Percentiles rank a stretch among this genome's conserved stretches.
These are phyloP conservation scores for Irpex sp. DNA, from an alignment of 1,284 basidiomycete species.

Conservation along the genomic window DNA sequence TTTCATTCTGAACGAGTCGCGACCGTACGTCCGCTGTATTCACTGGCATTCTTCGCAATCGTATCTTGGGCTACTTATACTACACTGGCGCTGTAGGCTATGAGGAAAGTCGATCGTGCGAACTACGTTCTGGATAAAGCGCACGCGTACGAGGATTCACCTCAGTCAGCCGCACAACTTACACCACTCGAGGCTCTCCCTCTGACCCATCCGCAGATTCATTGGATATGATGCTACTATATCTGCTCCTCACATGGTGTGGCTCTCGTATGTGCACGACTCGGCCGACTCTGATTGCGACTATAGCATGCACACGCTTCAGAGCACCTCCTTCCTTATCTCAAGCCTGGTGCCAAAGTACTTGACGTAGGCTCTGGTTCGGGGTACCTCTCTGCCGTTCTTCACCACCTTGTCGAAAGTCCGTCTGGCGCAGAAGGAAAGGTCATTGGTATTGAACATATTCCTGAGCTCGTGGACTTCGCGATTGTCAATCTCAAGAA, in stretches of 20 bases:
- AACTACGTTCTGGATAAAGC: constrained; percentile 59
- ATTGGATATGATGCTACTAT: constrained; percentile 86
- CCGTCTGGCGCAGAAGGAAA: constrained; percentile 39
- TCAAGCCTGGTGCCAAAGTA: constrained; percentile 67
- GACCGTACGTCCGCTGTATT: constrained; percentile 14
- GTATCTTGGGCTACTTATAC: neutral
- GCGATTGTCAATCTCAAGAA: constrained; percentile 65
- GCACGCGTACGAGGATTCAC: constrained; percentile 76
- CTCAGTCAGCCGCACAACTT: constrained; percentile 47
- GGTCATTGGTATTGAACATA: constrained; percentile 92
- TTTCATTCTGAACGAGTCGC: constrained; percentile 51
- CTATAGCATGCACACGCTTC: constrained; percentile 77
- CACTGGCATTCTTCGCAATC: neutral
- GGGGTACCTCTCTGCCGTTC: constrained; percentile 74
- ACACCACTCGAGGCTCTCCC: neutral
- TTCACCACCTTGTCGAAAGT: constrained; percentile 66
- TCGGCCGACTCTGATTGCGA: neutral
- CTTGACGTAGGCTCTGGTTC: constrained; percentile 83
- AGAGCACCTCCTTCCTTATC: constrained; percentile 68
- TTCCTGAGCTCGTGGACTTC: constrained; percentile 73
- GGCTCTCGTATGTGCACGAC: constrained; percentile 6
- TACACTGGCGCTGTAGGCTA: constrained; percentile 44
- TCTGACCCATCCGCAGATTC: constrained; percentile 36
- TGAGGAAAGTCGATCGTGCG: constrained; percentile 69
- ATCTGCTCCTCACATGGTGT: constrained; percentile 87